Evolutionary conservation across 768 basidiomycete genomes (phyloP).

Genomic region (Pilatotrama ljubarskyi): DNA sequence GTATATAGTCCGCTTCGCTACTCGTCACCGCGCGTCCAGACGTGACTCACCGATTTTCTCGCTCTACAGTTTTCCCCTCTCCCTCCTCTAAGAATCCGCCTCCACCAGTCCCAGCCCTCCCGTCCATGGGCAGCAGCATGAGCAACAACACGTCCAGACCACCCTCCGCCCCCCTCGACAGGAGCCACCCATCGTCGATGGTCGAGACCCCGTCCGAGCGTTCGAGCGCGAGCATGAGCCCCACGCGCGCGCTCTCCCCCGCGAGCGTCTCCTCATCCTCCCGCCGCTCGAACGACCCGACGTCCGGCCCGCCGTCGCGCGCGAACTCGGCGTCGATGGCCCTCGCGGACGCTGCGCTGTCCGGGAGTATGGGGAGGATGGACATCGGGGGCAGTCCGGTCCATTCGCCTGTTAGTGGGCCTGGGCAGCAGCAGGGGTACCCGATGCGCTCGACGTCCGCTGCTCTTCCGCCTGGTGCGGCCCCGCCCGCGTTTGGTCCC

Average conservation of each 20-base stretch:
- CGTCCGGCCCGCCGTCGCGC: constrained; percentile 13
- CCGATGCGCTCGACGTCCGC: constrained; percentile 29
- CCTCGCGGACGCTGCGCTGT: constrained; percentile 20
- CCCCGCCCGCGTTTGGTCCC: constrained; percentile 34
- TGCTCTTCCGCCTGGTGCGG: not conserved
- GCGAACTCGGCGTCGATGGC: constrained; percentile 14
- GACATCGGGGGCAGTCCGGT: constrained; percentile 5
- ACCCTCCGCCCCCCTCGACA: constrained; percentile 16
- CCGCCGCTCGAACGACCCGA: constrained; percentile 14
- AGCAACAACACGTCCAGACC: constrained; percentile 29
- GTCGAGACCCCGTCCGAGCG: constrained; percentile 12
- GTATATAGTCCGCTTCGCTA: constrained; percentile 32
- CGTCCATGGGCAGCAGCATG: constrained; percentile 22
- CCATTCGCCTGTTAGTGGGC: not conserved
- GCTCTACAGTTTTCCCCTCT: constrained; percentile 28
- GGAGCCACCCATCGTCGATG: constrained; percentile 10
- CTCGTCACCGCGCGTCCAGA: constrained; percentile 4
- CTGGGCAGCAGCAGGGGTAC: constrained; percentile 12
- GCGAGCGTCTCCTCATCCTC: constrained; percentile 8
- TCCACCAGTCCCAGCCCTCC: constrained; percentile 62
- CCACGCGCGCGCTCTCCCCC: constrained; percentile 21
- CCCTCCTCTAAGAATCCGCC: constrained; percentile 54
- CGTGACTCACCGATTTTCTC: not conserved
- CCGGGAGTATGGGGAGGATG: constrained; percentile 12
- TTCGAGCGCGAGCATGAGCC: constrained; percentile 24